Evolutionary conservation across 441 rosid genomes (phyloP).

Genomic region (Macaranga tanarius): DNA sequence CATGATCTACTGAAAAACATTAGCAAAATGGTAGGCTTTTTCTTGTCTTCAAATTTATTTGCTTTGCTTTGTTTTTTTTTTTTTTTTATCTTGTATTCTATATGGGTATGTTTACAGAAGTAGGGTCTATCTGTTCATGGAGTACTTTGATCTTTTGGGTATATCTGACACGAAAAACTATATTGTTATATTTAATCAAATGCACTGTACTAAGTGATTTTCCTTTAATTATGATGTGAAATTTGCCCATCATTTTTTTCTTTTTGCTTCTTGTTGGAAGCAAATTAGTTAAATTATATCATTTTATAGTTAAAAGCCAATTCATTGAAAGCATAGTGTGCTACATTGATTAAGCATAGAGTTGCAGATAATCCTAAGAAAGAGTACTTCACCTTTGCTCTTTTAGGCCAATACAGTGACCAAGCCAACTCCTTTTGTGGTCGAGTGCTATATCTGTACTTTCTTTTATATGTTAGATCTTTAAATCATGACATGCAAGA

Average conservation of each 20-base stretch:
- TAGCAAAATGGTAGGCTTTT: slow-evolving; percentile 33
- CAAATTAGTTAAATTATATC: not conserved
- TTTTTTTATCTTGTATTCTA: slow-evolving; percentile 21
- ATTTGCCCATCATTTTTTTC: not conserved
- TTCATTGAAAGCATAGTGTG: slow-evolving; percentile 4
- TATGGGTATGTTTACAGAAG: slow-evolving; percentile 21
- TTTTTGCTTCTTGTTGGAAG: not conserved
- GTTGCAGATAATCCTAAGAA: not conserved
- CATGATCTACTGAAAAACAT: slow-evolving; percentile 20
- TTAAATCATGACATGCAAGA: not conserved
- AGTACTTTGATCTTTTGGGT: slow-evolving; percentile 14
- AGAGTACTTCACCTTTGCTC: not conserved
- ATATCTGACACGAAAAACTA: slow-evolving; percentile 25
- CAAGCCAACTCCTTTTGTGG: not conserved
- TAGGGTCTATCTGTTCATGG: slow-evolving; percentile 26
- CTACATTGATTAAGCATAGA: not conserved
- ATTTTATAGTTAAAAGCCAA: not conserved
- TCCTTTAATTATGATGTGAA: slow-evolving; percentile 10
- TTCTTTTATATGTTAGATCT: not conserved
- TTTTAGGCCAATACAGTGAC: not conserved
- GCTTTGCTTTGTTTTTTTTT: not conserved
- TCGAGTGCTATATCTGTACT: not conserved
- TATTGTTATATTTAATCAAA: slow-evolving; percentile 3
- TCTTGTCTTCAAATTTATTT: slow-evolving; percentile 3
- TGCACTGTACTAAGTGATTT: slow-evolving; percentile 25